Base-by-base conservation (phyloP, 2,329 filamentous ascomycete species). In the Nigrospora osmanthi region DNA sequence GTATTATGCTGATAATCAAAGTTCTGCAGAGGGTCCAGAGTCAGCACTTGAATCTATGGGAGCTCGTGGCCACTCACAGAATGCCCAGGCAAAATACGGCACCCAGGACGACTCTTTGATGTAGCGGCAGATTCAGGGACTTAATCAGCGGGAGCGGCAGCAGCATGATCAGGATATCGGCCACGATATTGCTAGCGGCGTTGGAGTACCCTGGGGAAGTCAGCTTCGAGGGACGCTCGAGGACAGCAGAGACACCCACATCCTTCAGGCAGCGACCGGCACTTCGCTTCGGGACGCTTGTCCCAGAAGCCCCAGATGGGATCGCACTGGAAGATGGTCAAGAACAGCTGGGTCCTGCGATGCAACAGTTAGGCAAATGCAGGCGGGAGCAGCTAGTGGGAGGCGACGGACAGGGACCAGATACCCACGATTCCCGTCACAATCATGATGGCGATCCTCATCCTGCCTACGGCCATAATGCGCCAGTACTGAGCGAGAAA, bases 251-350 rank as follows among this genome's bases (percentile, higher is more conserved):
- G 19, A 23, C 19, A 23, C 19, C 7, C 19, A 23, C 19, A 23
- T 23, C 19, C 19, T 7, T 7, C 19, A 23, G 7, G 19, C 19
- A 23, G 19, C 19, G 19, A 23, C 19, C 19, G 19, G 19, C 19
- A 23, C 7, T 4, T 23, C 4, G 19, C 19, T 7, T 23, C 19
- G 19, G 19, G 19, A 23, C 30, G 30, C 12, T 35, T 35, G 33
- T 42, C 40, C 40, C 40, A 42, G 32, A 42, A 35, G 9, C 40
- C 40, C 6, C 30, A 34, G 40, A 42, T 35, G 40, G 40, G 40
- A 6, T 10, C 3, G 11, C 40, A 42, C 16, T 42, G 40, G 16
- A 42, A 33, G 4, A 42, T 12, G 16, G 13, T 28, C 11, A 42
- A 17, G 23, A 12, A 10, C 4, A 35, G 6, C 34, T 42, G 40